Conservation (phyloP, 805 yeast species). For the Yarrowia hollandica region DNA sequence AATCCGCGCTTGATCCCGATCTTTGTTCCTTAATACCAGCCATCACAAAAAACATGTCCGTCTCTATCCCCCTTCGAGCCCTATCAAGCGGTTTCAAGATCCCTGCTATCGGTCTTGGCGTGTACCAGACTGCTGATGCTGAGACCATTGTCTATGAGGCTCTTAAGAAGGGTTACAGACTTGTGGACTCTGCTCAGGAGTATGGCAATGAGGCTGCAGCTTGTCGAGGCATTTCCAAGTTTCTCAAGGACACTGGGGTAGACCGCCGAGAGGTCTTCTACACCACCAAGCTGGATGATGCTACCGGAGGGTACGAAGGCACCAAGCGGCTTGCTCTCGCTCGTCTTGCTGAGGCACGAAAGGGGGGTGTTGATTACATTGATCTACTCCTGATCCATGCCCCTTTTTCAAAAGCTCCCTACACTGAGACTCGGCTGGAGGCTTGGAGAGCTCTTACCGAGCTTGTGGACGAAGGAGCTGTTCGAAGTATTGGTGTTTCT, state of each 20-base stretch:
- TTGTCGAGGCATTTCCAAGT: slow-evolving; percentile 63
- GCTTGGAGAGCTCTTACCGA: slow-evolving; percentile 79
- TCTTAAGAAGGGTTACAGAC: slow-evolving; percentile 78
- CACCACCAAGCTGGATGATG: slow-evolving; percentile 87
- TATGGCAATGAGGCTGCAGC: slow-evolving; percentile 70
- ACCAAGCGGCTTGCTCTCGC: slow-evolving; percentile 73
- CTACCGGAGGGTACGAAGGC: slow-evolving; percentile 39
- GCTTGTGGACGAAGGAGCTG: slow-evolving; percentile 62
- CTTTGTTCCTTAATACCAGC: background rate
- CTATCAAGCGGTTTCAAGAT: slow-evolving; percentile 50
- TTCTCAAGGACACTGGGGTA: slow-evolving; percentile 68
- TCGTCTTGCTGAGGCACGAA: slow-evolving; percentile 63
- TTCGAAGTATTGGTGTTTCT: slow-evolving; percentile 79
- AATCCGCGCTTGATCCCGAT: background rate
- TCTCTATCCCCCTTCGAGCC: background rate
- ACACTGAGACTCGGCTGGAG: slow-evolving; percentile 68
- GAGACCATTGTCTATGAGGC: slow-evolving; percentile 78
- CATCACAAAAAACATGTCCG: background rate
- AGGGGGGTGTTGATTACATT: slow-evolving; percentile 69
- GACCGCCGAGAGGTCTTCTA: slow-evolving; percentile 73
- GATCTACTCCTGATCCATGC: slow-evolving; percentile 84
- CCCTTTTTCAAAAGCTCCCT: slow-evolving; percentile 79
- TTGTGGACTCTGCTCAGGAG: slow-evolving; percentile 70
- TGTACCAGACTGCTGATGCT: slow-evolving; percentile 48
- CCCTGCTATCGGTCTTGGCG: slow-evolving; percentile 73